phyloP scores from a whole-genome alignment of 208 protist genomes.

The Trypanosomatidae sp. region DNA sequence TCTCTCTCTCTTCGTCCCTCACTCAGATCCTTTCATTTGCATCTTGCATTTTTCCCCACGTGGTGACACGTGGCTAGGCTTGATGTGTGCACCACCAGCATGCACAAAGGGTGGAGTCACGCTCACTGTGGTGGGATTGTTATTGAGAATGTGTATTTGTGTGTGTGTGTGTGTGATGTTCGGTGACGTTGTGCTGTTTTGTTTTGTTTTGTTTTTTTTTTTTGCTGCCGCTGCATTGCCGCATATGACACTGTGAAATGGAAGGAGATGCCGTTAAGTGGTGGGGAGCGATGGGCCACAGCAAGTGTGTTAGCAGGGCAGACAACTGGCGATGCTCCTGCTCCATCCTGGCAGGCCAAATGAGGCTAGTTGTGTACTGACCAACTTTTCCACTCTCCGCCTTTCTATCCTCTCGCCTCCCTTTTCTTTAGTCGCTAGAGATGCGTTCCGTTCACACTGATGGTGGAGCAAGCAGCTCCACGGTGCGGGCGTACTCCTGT shows the following conservation, averaged over 20 bases:
- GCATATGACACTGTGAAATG: not conserved
- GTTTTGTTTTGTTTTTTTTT: too few species aligned
- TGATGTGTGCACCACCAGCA: not conserved
- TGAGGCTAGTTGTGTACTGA: not conserved
- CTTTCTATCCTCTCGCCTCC: not conserved
- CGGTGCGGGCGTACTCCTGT: not conserved
- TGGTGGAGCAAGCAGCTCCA: not conserved
- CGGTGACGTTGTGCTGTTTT: not conserved
- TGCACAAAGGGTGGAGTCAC: not conserved
- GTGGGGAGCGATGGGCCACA: not conserved
- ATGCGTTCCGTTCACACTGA: not conserved
- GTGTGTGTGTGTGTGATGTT: not conserved
- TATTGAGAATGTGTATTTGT: not conserved
- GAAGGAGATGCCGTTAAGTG: not conserved
- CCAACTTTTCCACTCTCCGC: not conserved
- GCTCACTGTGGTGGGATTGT: not conserved
- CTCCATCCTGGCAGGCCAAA: not conserved
- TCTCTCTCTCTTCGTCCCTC: constrained; percentile 3
- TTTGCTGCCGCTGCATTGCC: not conserved
- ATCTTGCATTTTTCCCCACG: not conserved
- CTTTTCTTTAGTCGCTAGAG: not conserved
- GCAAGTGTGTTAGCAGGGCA: not conserved
- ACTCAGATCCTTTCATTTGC: not conserved
- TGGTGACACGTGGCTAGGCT: not conserved
- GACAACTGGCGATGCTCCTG: not conserved